phyloP scores from a whole-genome alignment of 2,329 filamentous ascomycete species.

The Blastomyces gilchristii region DNA sequence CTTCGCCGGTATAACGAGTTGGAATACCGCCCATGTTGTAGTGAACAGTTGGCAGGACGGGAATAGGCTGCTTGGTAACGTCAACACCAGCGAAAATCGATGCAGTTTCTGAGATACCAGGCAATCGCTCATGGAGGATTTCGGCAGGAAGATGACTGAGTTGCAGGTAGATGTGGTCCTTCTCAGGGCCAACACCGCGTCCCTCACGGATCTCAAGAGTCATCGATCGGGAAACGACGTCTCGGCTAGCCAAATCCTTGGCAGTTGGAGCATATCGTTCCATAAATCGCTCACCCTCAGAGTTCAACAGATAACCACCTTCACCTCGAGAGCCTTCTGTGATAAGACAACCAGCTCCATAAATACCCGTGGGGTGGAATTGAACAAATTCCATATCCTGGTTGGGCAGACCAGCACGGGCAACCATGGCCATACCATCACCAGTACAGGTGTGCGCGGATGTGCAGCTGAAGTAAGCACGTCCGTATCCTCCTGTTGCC shows the following conservation, averaged over 20 bases:
- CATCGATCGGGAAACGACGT: constrained; percentile 96
- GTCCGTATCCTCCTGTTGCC: constrained; percentile 93
- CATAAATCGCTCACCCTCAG: constrained; percentile 98
- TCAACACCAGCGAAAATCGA: constrained; percentile 96
- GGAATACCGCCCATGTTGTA: constrained; percentile 99
- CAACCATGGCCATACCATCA: constrained; percentile 99
- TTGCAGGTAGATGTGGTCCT: constrained; percentile 98
- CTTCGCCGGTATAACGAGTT: constrained; percentile 93
- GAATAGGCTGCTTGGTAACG: constrained; percentile 92
- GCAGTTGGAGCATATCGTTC: constrained; percentile 95
- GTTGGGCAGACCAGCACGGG: constrained; percentile 92
- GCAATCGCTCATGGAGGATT: constrained; percentile 88
- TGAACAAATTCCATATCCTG: constrained; percentile 99
- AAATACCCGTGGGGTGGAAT: constrained; percentile 98
- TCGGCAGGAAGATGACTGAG: constrained; percentile 89
- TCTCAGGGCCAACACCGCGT: constrained; percentile 89
- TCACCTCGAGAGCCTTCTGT: constrained; percentile 97
- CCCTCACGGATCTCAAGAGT: constrained; percentile 96
- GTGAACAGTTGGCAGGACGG: constrained; percentile 91
- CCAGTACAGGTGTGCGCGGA: constrained; percentile 97
- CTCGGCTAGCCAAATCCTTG: constrained; percentile 92
- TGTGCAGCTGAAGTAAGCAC: constrained; percentile 96
- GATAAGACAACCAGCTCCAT: constrained; percentile 94
- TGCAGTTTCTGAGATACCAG: constrained; percentile 96
- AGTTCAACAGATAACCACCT: constrained; percentile 95